Evolutionary conservation across 2,329 filamentous ascomycete genomes (phyloP), one percentile per base, ranked within the genome.

Genomic region (Botrytis paeoniae): DNA sequence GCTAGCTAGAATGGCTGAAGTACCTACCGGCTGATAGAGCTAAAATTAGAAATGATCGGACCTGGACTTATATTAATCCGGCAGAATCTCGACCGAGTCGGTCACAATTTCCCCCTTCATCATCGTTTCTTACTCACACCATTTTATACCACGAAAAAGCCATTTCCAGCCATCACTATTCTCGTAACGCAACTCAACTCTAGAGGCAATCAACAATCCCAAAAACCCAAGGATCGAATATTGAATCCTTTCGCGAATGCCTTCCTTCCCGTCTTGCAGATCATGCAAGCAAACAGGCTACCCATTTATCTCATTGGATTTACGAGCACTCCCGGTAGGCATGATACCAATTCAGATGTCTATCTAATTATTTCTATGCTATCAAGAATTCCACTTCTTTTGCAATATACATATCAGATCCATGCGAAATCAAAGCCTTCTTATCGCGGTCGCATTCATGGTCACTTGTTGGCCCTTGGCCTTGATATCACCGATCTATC

Each of bases 231-330:
- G 41, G 20, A 32, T 35, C 2, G 32, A 37, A 12, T 18, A 45
- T 18, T 65, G 63, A 65, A 48, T 51, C 43, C 63, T 65, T 65
- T 51, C 29, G 63, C 32, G 32, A 37, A 66, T 66, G 63, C 29
- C 32, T 66, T 37, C 20, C 29, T 66, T 45, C 8, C 12, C 12
- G 41, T n/a, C 22, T 66, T 66, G 12, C 20, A 51, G 32, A 51
- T n/a, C 32, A 66, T n/a, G 29, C 32, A 51, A 37, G 63, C 29
- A 51, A 65, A 20, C 4, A 65, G 63, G 22, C 63, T 41, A 37
- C 43, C 29, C 12, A 20, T 35, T 51, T 25, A 10, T 65, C 59
- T 66, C 16, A 16, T 51, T 51, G 43, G 29, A 51, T 66, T 66
- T 51, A 51, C 43, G 63, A 66, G 43, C 29, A 35, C 43, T 48